Base-by-base conservation (phyloP, 192 early-diverging fungal species). In the Endogone sp. region DNA sequence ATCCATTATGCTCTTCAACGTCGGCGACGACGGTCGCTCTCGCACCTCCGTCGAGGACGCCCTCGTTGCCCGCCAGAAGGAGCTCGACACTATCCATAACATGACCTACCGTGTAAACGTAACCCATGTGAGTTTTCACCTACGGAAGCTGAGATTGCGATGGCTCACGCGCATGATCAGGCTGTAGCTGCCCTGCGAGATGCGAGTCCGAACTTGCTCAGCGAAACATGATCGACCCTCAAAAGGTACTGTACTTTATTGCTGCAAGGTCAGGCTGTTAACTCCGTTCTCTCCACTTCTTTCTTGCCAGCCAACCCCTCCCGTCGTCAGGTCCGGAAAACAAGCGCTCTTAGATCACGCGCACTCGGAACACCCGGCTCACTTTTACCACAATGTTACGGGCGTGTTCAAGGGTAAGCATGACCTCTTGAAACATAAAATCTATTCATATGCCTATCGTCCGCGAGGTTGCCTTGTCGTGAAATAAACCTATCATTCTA, bases 371-470 rank as follows among this genome's bases (percentile, higher is more conserved):
- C 65, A 61, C 49, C 64, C 62, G 2, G 69, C 76, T 6, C 83
- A 81, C 25, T 85, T 71, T 55, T 85, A 85, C 49, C 81, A 81
- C 58, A 85, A 85, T 37, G 73, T 82, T 23, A 85, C 81, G 24
- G 81, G 81, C 62, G 74, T 82, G 26, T 85, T 85, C 56, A 78
- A 76, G 66, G 83, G 83, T 66, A 73, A 66, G 21, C 74, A 67
- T 72, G 4, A 11, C 21, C 32, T 65, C n/a, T n/a, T n/a, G n/a
- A n/a, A n/a, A n/a, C n/a, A n/a, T n/a, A n/a, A n/a, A n/a, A n/a
- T n/a, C n/a, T n/a, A n/a, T n/a, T n/a, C n/a, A n/a, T n/a, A n/a
- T n/a, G n/a, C n/a, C n/a, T n/a, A n/a, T n/a, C n/a, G n/a, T n/a
- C n/a, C n/a, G n/a, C n/a, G n/a, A n/a, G n/a, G n/a, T n/a, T n/a